Conservation (phyloP, 768 basidiomycete genomes). For the Terana coerulea region DNA sequence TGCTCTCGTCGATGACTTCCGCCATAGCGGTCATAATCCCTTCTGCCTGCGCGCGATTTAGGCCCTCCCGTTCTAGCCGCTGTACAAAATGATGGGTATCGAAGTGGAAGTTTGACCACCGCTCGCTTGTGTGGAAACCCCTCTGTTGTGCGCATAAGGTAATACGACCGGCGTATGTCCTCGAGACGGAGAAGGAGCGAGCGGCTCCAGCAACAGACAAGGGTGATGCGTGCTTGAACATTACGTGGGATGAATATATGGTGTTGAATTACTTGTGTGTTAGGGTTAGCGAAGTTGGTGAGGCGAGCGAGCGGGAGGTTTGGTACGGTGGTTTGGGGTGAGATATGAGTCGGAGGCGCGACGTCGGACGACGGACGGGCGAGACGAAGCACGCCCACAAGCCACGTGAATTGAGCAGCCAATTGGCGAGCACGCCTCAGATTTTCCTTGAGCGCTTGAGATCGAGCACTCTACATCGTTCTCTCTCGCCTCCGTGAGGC, state of each 20-base stretch:
- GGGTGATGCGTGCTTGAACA: not conserved
- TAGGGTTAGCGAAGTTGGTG: not conserved
- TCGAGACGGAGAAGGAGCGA: not conserved
- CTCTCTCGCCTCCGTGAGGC: not conserved
- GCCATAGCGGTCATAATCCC: conserved; percentile 97
- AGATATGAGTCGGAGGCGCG: conserved; percentile 4
- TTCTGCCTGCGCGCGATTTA: conserved; percentile 89
- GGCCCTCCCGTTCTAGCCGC: conserved; percentile 82
- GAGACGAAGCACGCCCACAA: not conserved
- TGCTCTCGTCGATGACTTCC: conserved; percentile 95
- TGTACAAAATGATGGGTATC: conserved; percentile 96
- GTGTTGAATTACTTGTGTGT: not conserved
- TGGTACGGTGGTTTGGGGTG: not conserved
- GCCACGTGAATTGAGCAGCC: conserved; percentile 2
- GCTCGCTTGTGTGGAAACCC: conserved; percentile 28
- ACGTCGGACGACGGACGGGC: not conserved
- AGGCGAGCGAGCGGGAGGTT: not conserved
- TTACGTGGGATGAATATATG: not conserved
- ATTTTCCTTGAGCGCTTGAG: conserved; percentile 9
- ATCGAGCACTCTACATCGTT: not conserved
- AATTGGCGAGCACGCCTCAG: conserved; percentile 3
- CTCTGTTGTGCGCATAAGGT: not conserved
- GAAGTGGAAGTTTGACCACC: conserved; percentile 66
- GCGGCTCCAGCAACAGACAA: not conserved
- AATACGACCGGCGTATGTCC: not conserved